These are phyloP conservation scores for Acacia acuminata DNA, from an alignment of 306 rosid genomes.

Conservation along the genomic window DNA sequence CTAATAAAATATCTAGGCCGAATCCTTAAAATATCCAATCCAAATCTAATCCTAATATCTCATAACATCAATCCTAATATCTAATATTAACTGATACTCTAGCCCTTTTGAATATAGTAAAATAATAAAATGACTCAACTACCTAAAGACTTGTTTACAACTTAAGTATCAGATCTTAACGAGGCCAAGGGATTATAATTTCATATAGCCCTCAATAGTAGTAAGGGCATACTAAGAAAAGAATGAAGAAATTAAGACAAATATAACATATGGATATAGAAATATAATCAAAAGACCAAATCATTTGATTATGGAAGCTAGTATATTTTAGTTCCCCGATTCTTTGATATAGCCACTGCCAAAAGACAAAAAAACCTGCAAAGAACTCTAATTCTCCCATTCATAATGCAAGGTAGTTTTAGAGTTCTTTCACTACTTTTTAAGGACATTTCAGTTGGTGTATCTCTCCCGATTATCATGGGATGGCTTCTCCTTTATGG, in stretches of 20 bases:
- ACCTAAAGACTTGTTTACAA: no score
- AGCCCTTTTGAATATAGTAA: no score
- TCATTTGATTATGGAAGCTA: not conserved
- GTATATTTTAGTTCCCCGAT: not conserved
- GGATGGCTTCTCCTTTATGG: not conserved
- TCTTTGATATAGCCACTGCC: not conserved
- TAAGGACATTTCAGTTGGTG: not conserved
- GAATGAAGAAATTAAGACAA: not conserved
- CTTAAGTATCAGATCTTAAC: not conserved
- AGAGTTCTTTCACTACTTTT: not conserved
- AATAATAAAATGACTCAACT: no score
- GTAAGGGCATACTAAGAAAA: not conserved
- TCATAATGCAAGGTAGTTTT: slow-evolving; percentile 10
- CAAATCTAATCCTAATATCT: no score
- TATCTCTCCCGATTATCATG: not conserved
- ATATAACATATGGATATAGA: no score
- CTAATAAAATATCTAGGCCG: no score
- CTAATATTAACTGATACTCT: no score
- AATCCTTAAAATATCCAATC: no score
- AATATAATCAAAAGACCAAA: not conserved
- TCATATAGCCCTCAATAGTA: not conserved
- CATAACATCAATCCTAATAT: no score
- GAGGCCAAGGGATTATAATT: not conserved
- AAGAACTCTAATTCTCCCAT: not conserved
- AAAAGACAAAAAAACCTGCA: not conserved